Percentiles rank a stretch among this genome's conserved stretches.
Evolutionary conservation across 495 filamentous ascomycete genomes (phyloP).

Genomic region (Penicillium pancosmium): DNA sequence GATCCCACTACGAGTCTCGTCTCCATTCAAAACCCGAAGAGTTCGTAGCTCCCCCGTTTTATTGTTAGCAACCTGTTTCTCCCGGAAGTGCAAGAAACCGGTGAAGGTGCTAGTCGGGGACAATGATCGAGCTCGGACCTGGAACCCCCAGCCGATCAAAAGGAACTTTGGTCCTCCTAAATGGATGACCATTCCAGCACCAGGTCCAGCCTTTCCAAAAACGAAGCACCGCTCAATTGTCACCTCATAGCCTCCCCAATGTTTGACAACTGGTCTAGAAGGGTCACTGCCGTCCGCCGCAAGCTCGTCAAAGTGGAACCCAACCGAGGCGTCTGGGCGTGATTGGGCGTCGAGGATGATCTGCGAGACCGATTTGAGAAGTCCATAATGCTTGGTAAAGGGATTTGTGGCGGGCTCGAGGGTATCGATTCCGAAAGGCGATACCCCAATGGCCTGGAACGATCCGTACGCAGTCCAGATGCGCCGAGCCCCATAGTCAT

Average conservation of each 20-base stretch:
- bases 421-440: conserved; percentile 53
- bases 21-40: conserved; percentile 46
- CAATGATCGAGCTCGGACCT: conserved; percentile 36
- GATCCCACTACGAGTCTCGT: conserved; percentile 52
- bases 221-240: conserved; percentile 50
- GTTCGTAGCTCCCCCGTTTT: conserved; percentile 40
- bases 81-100: conserved; percentile 45
- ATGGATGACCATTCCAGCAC: conserved; percentile 50
- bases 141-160: conserved; percentile 51
- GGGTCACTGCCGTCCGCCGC: conserved; percentile 23
- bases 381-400: conserved; percentile 43
- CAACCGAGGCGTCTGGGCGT: conserved; percentile 35
- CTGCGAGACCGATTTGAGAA: conserved; percentile 36
- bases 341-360: conserved; percentile 47
- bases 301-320: conserved; percentile 53
- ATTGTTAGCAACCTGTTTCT: conserved; percentile 40
- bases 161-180: conserved; percentile 41
- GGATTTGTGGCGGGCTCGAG: conserved; percentile 35
- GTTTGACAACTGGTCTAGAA: conserved; percentile 23
- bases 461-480: conserved; percentile 48
- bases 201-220: conserved; percentile 46
- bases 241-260: conserved; percentile 35
- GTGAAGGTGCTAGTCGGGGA: conserved; percentile 39
- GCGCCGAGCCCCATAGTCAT: conserved; percentile 49
- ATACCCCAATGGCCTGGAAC: conserved; percentile 44